phyloP scores from a whole-genome alignment of 2,329 filamentous ascomycete species.

The Fusarium liriodendri region DNA sequence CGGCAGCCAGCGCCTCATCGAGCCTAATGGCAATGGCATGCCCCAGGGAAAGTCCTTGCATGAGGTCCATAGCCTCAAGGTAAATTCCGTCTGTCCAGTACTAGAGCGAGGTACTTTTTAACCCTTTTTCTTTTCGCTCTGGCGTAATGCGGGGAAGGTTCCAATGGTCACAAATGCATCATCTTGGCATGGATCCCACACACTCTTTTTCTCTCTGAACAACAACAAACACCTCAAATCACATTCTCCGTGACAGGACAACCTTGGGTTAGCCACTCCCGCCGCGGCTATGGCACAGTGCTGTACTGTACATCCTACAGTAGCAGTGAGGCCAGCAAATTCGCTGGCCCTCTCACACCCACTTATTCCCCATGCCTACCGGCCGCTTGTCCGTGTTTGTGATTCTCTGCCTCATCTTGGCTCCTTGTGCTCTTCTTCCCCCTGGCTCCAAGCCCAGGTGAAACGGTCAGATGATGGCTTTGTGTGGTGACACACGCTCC shows the following conservation, averaged over 20 bases:
- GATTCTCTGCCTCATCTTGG: neutral
- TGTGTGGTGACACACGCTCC: constrained; percentile 29
- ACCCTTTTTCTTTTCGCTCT: constrained; percentile 12
- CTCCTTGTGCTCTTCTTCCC: constrained; percentile 19
- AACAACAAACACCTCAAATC: constrained; percentile 22
- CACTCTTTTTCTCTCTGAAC: constrained; percentile 19
- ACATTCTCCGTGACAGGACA: constrained; percentile 16
- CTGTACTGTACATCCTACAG: neutral
- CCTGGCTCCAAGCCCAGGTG: constrained; percentile 25
- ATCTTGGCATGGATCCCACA: constrained; percentile 19
- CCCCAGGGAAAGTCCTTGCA: constrained; percentile 24
- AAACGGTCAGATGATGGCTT: constrained; percentile 34
- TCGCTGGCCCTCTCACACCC: constrained; percentile 25
- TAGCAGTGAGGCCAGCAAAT: constrained; percentile 21
- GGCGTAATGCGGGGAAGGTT: constrained; percentile 33
- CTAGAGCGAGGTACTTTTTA: constrained; percentile 11
- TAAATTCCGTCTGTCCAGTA: constrained; percentile 26
- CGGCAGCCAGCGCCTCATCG: constrained; percentile 12
- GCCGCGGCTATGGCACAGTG: neutral
- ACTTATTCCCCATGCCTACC: constrained; percentile 11
- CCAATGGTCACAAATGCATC: constrained; percentile 37
- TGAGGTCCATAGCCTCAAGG: constrained; percentile 15
- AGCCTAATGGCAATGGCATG: constrained; percentile 15
- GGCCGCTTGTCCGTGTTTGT: constrained; percentile 9
- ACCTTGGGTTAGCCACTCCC: constrained; percentile 12